phyloP scores from a whole-genome alignment of 2,329 filamentous ascomycete species.

The Botrytis paeoniae region DNA sequence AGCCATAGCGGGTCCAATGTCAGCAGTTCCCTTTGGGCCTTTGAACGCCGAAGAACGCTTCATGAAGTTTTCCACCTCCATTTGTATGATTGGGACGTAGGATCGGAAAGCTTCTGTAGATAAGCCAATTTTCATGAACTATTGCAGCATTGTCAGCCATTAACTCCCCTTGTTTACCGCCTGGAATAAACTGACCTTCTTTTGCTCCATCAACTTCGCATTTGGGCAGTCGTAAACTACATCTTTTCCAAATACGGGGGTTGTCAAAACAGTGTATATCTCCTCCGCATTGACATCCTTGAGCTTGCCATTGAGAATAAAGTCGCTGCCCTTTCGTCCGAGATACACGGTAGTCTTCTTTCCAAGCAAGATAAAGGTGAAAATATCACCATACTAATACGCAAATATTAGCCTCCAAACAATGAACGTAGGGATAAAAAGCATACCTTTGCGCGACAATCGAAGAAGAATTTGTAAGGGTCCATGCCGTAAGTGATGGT shows the following conservation, averaged over 20 bases:
- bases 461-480: constrained; percentile 80
- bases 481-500: constrained; percentile 95
- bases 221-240: constrained; percentile 92
- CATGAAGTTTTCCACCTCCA: constrained; percentile 72
- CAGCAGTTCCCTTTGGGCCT: constrained; percentile 62
- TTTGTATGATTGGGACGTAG: constrained; percentile 76
- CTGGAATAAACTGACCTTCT: constrained; percentile 62
- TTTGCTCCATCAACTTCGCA: constrained; percentile 92
- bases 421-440: constrained; percentile 37
- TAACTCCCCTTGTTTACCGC: constrained; percentile 18
- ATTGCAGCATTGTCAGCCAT: constrained; percentile 23
- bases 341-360: constrained; percentile 86
- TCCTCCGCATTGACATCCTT: constrained; percentile 90
- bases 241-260: constrained; percentile 73
- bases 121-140: constrained; percentile 80
- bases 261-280: constrained; percentile 76
- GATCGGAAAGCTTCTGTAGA: constrained; percentile 69
- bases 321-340: constrained; percentile 80
- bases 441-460: constrained; percentile 68
- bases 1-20: constrained; percentile 73
- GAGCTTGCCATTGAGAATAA: constrained; percentile 86
- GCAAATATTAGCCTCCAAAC: constrained; percentile 21
- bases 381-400: constrained; percentile 76
- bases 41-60: constrained; percentile 66
- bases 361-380: constrained; percentile 83